These are phyloP conservation scores for Astragalus glycyphyllos DNA, from an alignment of 306 rosid species.

Conservation along the genomic window DNA sequence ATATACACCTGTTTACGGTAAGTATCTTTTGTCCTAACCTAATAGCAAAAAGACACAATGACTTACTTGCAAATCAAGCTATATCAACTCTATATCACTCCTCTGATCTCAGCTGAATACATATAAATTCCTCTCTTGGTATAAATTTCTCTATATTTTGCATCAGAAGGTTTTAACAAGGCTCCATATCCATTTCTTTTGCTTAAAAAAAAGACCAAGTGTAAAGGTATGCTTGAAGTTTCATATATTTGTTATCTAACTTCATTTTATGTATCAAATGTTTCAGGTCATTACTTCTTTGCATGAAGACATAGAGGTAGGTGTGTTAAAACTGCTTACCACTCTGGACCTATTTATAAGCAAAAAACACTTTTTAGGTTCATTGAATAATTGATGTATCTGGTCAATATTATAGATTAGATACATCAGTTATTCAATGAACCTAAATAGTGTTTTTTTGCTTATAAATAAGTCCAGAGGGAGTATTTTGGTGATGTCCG, in stretches of 20 bases:
- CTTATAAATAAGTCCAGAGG: too few relatives aligned
- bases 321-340: constrained; percentile 16
- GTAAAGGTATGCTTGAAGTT: constrained; percentile 9
- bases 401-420: too few relatives aligned
- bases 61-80: constrained; percentile 10
- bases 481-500: not conserved
- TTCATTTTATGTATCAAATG: constrained; percentile 19
- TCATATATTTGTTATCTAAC: constrained; percentile 36
- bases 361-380: too few relatives aligned
- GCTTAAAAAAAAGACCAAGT: not conserved
- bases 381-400: too few relatives aligned
- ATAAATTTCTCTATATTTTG: too few relatives aligned
- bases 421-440: too few relatives aligned
- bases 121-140: constrained; percentile 10
- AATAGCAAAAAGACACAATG: not conserved
- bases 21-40: constrained; percentile 4
- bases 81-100: constrained; percentile 1
- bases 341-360: too few relatives aligned
- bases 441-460: too few relatives aligned
- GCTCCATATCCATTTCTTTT: too few relatives aligned
- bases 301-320: constrained; percentile 81
- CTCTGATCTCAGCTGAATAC: constrained; percentile 23
- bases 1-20: constrained; percentile 10
- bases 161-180: too few relatives aligned
- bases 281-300: constrained; percentile 81